These are phyloP conservation scores for Cutaneotrichosporon sp. DNA, from an alignment of 1,284 basidiomycete genomes.

Conservation along the genomic window DNA sequence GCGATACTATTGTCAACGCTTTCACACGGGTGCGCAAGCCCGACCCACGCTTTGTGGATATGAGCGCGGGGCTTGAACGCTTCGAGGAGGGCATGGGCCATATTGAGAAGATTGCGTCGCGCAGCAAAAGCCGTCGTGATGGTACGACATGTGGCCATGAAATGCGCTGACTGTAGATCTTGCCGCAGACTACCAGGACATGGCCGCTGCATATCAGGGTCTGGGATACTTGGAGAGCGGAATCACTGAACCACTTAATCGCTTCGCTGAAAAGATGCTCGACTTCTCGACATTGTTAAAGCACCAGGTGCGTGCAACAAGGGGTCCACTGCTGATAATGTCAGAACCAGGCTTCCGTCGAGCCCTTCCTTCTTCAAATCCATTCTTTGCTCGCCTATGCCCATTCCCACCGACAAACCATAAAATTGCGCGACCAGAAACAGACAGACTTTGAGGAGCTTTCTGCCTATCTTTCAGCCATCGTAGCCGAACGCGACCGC, in stretches of 20 bases:
- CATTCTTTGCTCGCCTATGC: constrained; percentile 86
- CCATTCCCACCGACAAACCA: constrained; percentile 78
- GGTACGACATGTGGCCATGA: constrained; percentile 57
- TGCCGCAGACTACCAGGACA: constrained; percentile 91
- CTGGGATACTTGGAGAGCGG: constrained; percentile 96
- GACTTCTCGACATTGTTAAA: constrained; percentile 83
- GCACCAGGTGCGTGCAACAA: constrained; percentile 61
- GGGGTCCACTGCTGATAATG: constrained; percentile 1
- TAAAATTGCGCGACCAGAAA: constrained; percentile 94
- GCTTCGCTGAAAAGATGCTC: constrained; percentile 88
- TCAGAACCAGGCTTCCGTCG: constrained; percentile 76
- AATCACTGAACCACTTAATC: constrained; percentile 92
- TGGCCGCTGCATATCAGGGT: constrained; percentile 90
- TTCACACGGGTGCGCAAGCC: constrained; percentile 94
- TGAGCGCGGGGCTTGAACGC: constrained; percentile 86
- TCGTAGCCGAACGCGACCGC: constrained; percentile 86
- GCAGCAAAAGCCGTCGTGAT: constrained; percentile 69
- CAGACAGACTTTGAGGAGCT: constrained; percentile 98
- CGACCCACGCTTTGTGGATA: constrained; percentile 86
- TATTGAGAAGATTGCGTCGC: constrained; percentile 73
- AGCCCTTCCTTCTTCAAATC: constrained; percentile 80
- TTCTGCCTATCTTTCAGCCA: constrained; percentile 85
- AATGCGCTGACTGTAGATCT: constrained; percentile 62
- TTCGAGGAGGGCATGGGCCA: constrained; percentile 83
- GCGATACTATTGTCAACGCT: constrained; percentile 84